Evolutionary conservation across 2,329 filamentous ascomycete species (phyloP).

Genomic region (Xylariales sp.): DNA sequence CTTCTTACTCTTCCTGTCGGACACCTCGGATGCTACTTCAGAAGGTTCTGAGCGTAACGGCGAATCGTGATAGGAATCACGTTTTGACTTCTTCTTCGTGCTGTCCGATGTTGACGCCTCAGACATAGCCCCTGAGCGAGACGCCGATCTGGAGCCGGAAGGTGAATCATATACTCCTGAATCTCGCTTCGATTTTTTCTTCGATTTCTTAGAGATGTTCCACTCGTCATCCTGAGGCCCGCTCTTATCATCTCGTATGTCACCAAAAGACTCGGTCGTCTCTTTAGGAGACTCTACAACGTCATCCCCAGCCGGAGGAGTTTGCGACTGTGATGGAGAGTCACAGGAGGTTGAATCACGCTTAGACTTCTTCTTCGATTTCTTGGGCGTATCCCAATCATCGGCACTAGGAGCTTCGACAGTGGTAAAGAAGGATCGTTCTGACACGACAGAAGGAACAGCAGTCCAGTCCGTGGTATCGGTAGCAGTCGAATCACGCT

Average conservation of each 20-base stretch:
- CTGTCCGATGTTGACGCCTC: slow-evolving; percentile 29
- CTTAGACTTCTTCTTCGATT: slow-evolving; percentile 29
- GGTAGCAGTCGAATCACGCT: slow-evolving; percentile 7
- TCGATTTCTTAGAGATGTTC: slow-evolving; percentile 27
- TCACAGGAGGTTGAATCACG: slow-evolving; percentile 25
- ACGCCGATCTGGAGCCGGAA: slow-evolving; percentile 18
- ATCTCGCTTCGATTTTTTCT: slow-evolving; percentile 30
- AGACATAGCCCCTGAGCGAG: slow-evolving; percentile 27
- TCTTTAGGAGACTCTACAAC: slow-evolving; percentile 36
- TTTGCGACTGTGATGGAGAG: slow-evolving; percentile 19
- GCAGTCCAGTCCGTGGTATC: slow-evolving; percentile 4
- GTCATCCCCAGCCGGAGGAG: slow-evolving; percentile 25
- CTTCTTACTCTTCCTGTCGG: slow-evolving; percentile 29
- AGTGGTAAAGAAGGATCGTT: slow-evolving; percentile 9
- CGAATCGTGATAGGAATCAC: slow-evolving; percentile 8
- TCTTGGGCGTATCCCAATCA: slow-evolving; percentile 20
- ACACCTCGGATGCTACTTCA: slow-evolving; percentile 13
- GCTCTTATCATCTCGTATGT: slow-evolving; percentile 20
- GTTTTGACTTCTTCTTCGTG: slow-evolving; percentile 15
- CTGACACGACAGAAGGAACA: slow-evolving; percentile 1
- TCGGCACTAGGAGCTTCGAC: slow-evolving; percentile 13
- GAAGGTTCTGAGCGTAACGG: slow-evolving; percentile 11
- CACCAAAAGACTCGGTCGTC: slow-evolving; percentile 28
- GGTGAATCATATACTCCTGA: slow-evolving; percentile 18
- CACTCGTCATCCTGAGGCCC: slow-evolving; percentile 27